These are phyloP conservation scores for Claviceps quebecensis DNA, from an alignment of 2,329 filamentous ascomycete species.

Conservation along the genomic window DNA sequence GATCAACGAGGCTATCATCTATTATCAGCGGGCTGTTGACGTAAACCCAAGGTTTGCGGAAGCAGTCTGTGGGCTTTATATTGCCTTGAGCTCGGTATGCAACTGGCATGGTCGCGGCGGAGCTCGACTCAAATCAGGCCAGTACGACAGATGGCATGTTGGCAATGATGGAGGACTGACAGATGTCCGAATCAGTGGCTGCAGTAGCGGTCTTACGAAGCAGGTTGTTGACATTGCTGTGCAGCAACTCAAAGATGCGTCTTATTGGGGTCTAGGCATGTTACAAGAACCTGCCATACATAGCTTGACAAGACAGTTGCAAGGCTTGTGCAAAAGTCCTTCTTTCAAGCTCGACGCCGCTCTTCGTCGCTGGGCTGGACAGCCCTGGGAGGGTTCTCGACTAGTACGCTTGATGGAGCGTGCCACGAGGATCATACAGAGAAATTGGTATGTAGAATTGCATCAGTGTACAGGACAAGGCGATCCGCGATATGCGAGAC, in stretches of 20 bases:
- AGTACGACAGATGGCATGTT: conserved; percentile 85
- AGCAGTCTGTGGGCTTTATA: conserved; percentile 88
- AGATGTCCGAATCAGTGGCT: conserved; percentile 50
- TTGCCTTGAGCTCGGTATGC: conserved; percentile 91
- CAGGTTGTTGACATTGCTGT: conserved; percentile 83
- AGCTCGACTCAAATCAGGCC: conserved; percentile 57
- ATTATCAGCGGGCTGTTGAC: conserved; percentile 78
- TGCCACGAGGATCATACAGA: conserved; percentile 59
- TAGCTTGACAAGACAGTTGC: conserved; percentile 33
- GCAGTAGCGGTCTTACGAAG: conserved; percentile 69
- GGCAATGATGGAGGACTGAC: conserved; percentile 69
- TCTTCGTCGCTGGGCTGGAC: conserved; percentile 50
- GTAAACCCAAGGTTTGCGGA: conserved; percentile 95
- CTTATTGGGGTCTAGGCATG: conserved; percentile 66
- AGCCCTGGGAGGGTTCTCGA: conserved; percentile 78
- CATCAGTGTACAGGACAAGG: conserved; percentile 49
- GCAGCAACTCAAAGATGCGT: conserved; percentile 75
- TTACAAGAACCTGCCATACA: conserved; percentile 43
- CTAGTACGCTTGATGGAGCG: conserved; percentile 75
- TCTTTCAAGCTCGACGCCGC: conserved; percentile 25
- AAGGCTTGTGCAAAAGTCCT: conserved; percentile 22
- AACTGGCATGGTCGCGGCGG: conserved; percentile 87
- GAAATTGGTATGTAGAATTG: conserved; percentile 79
- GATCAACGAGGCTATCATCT: conserved; percentile 80
- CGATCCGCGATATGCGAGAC: conserved; percentile 48